phyloP scores from a whole-genome alignment of 495 filamentous ascomycete species.

The Cudoniella acicularis region DNA sequence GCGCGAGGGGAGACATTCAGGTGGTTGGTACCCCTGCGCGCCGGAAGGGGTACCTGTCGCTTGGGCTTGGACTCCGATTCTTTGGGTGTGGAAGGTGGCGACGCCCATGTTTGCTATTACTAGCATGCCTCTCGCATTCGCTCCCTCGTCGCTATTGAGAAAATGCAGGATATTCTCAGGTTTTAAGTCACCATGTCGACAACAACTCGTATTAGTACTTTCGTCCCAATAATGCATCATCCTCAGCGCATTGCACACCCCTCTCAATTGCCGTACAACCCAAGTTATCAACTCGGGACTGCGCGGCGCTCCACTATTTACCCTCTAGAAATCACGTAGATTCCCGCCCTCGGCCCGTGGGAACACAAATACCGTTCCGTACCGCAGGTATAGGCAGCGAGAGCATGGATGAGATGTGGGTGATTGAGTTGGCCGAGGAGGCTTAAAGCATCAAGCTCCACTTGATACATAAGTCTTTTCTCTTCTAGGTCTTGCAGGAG shows the following conservation, averaged over 20 bases:
- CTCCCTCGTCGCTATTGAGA: not conserved
- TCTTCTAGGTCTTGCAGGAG: not conserved
- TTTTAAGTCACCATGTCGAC: constrained; percentile 20
- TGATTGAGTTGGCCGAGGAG: constrained; percentile 3
- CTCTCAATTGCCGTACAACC: constrained; percentile 16
- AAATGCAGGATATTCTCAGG: constrained; percentile 21
- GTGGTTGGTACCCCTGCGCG: not conserved
- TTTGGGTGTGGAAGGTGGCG: not conserved
- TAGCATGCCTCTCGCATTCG: not conserved
- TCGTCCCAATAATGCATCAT: constrained; percentile 5
- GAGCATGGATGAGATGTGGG: constrained; percentile 10
- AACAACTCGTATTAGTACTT: not conserved
- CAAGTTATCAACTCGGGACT: constrained; percentile 5
- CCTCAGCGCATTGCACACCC: constrained; percentile 12
- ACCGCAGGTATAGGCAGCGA: constrained; percentile 6
- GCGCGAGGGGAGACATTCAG: not conserved
- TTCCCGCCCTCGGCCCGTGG: constrained; percentile 17
- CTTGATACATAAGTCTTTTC: not conserved
- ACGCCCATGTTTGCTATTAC: not conserved
- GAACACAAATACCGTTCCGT: constrained; percentile 11
- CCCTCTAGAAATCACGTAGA: constrained; percentile 11
- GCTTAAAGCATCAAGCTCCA: not conserved
- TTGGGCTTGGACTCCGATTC: not conserved
- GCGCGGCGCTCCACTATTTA: not conserved
- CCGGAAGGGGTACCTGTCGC: not conserved